Base-by-base conservation (phyloP, 2,329 filamentous ascomycete genomes). In the Coniosporium tulheliwenetii region DNA sequence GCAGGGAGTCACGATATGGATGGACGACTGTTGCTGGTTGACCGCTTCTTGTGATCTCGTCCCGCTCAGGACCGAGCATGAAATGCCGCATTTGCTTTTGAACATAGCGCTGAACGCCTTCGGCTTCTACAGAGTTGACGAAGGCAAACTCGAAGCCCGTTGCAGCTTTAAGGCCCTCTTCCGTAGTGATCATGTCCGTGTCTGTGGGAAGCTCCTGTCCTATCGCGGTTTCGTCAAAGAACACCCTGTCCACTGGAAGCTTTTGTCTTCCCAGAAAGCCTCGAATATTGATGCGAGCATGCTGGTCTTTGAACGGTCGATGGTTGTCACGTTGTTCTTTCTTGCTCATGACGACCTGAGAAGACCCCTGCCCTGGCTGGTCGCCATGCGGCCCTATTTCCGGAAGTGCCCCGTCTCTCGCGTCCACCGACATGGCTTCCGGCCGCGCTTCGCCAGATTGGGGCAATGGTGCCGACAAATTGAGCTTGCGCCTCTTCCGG, bases 401-500 rank as follows among this genome's bases (percentile, higher is more conserved):
- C 7, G 19, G 19, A 26, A 26, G 3, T 26, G 19, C 7, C 19
- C 7, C 19, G 7, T 26, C 19, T 26, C 19, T 26, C 19, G 7
- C 19, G 7, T 26, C 19, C 19, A 26, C 19, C 19, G 19, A 26
- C 19, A 26, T 26, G 19, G 19, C 4, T 26, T 26, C 19, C 7
- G 19, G 19, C 19, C 19, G 19, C 7, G 19, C 19, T 26, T 26
- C 19, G 19, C 7, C 19, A 7, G 19, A 4, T 26, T 26, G 19
- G 19, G 19, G 19, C 19, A 26, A 26, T 26, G 19, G 19, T 7
- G 19, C 19, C 7, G 19, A 26, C 19, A 26, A 26, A 26, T 26
- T 26, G 19, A 61, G 49, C 44, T 50, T 57, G 31, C 59, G 55
- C 8, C 56, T 53, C 45, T 60, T 61, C 10, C 50, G 46, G 15